Conservation (phyloP, 306 rosid species). For the Dalbergia oliveri region DNA sequence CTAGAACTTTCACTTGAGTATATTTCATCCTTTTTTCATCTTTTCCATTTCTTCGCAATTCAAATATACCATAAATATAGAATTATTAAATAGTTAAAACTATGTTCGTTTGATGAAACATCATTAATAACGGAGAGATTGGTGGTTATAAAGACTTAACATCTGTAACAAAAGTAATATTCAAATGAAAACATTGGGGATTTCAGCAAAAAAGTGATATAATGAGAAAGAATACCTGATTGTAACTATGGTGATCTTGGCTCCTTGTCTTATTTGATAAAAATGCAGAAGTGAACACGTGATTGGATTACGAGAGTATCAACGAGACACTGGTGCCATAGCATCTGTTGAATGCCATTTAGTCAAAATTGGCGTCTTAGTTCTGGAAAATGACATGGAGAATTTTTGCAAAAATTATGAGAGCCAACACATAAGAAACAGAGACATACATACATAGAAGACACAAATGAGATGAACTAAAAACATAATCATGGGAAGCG, state of each 20-base stretch:
- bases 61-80: too few relatives aligned
- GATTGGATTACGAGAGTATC: background rate
- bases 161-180: too few relatives aligned
- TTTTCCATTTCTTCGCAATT: too few relatives aligned
- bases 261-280: background rate
- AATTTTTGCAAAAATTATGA: background rate
- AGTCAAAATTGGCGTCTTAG: conserved; percentile 34
- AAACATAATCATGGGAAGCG: conserved; percentile 32
- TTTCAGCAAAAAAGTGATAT: background rate
- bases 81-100: too few relatives aligned
- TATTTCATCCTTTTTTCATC: too few relatives aligned
- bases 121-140: background rate
- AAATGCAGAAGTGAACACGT: background rate
- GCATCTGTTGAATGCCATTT: background rate
- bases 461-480: background rate
- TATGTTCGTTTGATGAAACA: too few relatives aligned
- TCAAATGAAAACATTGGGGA: too few relatives aligned
- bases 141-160: too few relatives aligned
- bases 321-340: background rate
- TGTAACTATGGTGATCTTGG: too few relatives aligned
- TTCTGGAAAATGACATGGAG: background rate
- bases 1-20: too few relatives aligned
- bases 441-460: background rate
- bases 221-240: too few relatives aligned
- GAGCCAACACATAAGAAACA: background rate